phyloP scores from a whole-genome alignment of 2,329 filamentous ascomycete genomes.

The Neonectria faginata region DNA sequence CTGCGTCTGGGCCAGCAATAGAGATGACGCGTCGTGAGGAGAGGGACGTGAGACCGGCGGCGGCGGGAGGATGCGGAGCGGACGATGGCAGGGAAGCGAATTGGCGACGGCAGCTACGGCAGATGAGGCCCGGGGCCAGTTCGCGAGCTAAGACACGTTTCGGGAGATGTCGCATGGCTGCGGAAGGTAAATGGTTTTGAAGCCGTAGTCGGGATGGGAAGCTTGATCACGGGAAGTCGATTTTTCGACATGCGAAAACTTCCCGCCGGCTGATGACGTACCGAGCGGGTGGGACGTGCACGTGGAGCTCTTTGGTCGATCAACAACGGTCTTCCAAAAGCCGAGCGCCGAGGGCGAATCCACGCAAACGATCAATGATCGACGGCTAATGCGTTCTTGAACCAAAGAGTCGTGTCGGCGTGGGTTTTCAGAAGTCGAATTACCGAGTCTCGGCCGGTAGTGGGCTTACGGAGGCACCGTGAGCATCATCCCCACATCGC shows the following conservation, averaged over 20 bases:
- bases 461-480: neutral
- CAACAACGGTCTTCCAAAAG: neutral
- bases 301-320: neutral
- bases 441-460: neutral
- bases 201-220: neutral
- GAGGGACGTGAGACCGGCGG: conserved; percentile 66
- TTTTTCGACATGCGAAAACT: conserved; percentile 3
- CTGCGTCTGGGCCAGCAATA: conserved; percentile 81
- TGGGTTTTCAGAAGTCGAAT: neutral
- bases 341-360: neutral
- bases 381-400: neutral
- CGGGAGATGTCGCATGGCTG: conserved; percentile 43
- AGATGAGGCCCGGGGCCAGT: conserved; percentile 39
- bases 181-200: conserved; percentile 26
- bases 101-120: conserved; percentile 49
- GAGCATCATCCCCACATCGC: neutral
- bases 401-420: neutral
- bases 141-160: conserved; percentile 36
- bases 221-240: neutral
- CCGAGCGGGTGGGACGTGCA: conserved; percentile 8
- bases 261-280: conserved; percentile 7
- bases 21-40: conserved; percentile 83
- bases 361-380: neutral
- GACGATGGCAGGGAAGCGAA: conserved; percentile 47
- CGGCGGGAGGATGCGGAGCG: conserved; percentile 54